Percentiles rank a stretch among this genome's conserved stretches.
These are phyloP conservation scores for Claviceps sp. DNA, from an alignment of 2,329 filamentous ascomycete genomes.

Conservation along the genomic window DNA sequence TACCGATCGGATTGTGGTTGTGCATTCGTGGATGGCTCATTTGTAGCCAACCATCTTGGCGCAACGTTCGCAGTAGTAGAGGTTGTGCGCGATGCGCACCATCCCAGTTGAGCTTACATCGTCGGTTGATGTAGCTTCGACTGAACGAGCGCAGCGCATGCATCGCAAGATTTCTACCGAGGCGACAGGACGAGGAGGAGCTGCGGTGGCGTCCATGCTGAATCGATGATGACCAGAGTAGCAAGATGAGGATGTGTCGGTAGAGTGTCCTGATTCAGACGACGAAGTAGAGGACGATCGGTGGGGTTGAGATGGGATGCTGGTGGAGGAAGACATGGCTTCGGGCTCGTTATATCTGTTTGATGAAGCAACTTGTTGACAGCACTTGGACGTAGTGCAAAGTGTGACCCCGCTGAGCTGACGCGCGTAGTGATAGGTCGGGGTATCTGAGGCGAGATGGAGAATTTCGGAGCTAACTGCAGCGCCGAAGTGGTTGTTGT, in stretches of 20 bases:
- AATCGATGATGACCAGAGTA: slow-evolving; percentile 21
- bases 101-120: slow-evolving; percentile 45
- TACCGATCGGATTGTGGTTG: no score
- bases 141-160: slow-evolving; percentile 45
- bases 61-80: slow-evolving; percentile 53
- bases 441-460: neutral
- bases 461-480: neutral
- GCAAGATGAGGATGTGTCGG: slow-evolving; percentile 18
- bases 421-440: neutral
- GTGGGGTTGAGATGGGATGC: slow-evolving; percentile 9
- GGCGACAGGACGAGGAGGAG: slow-evolving; percentile 27
- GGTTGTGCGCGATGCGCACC: slow-evolving; percentile 50
- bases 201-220: slow-evolving; percentile 34
- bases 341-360: slow-evolving; percentile 1
- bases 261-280: slow-evolving; percentile 29
- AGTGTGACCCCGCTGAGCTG: neutral
- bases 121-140: slow-evolving; percentile 48
- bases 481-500: neutral
- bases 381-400: neutral
- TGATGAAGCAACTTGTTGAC: neutral
- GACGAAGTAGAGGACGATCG: slow-evolving; percentile 17
- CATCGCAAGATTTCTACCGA: slow-evolving; percentile 49
- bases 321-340: slow-evolving; percentile 7
- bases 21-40: slow-evolving; percentile 21
- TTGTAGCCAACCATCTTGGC: slow-evolving; percentile 51